These are phyloP conservation scores for Suillus subaureus DNA, from an alignment of 768 basidiomycete genomes.

Conservation along the genomic window DNA sequence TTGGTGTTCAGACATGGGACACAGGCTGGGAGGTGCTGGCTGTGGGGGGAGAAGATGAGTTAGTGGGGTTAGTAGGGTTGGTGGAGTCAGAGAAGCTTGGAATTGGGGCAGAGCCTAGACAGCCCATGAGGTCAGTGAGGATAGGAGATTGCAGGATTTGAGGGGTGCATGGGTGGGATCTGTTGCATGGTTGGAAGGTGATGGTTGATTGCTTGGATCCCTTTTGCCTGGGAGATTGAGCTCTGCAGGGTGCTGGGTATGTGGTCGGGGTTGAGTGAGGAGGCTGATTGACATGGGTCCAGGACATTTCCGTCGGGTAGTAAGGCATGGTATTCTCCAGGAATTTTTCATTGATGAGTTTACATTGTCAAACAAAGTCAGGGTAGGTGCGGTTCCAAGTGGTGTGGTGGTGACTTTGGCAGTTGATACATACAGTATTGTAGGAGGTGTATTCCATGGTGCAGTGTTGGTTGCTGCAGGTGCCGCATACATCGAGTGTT, in stretches of 20 bases:
- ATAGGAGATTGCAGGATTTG: too few species aligned
- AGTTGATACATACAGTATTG: background rate
- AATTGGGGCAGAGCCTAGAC: too few species aligned
- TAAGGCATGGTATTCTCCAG: background rate
- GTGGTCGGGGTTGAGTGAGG: background rate
- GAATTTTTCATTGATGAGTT: background rate
- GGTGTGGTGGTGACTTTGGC: slow-evolving; percentile 1
- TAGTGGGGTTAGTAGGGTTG: too few species aligned
- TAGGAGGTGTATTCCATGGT: background rate
- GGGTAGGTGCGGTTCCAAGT: slow-evolving; percentile 15
- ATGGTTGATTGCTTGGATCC: too few species aligned
- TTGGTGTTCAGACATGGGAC: too few species aligned
- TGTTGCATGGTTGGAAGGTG: too few species aligned
- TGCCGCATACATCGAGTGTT: background rate
- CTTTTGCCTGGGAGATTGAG: background rate
- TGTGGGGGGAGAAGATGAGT: too few species aligned
- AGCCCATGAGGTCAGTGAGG: too few species aligned
- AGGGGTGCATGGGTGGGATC: too few species aligned
- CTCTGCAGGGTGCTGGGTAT: background rate
- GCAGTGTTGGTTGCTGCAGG: background rate
- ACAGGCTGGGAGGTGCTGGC: too few species aligned
- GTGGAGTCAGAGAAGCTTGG: too few species aligned
- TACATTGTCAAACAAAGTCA: background rate
- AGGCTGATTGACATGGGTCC: background rate
- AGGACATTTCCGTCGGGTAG: background rate